phyloP scores from a whole-genome alignment of 2,329 filamentous ascomycete species.

The Neophaeococcomyces mojaviensis region DNA sequence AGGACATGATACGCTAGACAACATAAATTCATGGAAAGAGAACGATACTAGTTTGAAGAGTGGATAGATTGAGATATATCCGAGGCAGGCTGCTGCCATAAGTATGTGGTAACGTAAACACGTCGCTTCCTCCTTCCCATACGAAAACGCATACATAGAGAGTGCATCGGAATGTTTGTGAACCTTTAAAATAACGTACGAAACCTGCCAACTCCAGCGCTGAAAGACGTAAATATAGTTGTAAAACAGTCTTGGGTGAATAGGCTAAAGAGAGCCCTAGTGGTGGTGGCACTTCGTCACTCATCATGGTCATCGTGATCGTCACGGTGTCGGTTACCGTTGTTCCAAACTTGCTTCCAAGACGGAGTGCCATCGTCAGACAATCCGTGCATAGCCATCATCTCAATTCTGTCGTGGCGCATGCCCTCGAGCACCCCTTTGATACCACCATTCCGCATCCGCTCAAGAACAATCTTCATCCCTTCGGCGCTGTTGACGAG shows the following conservation, averaged over 20 bases:
- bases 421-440: slow-evolving; percentile 65
- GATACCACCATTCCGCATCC: slow-evolving; percentile 57
- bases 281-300: neutral
- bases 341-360: slow-evolving; percentile 1
- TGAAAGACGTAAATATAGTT: neutral
- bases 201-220: neutral
- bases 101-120: neutral
- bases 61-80: no score
- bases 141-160: no score
- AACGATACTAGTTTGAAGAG: no score
- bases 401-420: slow-evolving; percentile 50
- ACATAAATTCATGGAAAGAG: no score
- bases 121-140: no score
- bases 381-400: slow-evolving; percentile 25
- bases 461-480: slow-evolving; percentile 59
- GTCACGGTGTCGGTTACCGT: neutral
- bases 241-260: neutral
- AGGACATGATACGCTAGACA: no score
- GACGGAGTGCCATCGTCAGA: slow-evolving; percentile 6
- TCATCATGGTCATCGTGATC: neutral
- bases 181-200: neutral
- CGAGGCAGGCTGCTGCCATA: slow-evolving; percentile 2
- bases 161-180: neutral
- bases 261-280: neutral
- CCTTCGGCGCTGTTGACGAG: slow-evolving; percentile 57